phyloP scores from a whole-genome alignment of 176 grass and related monocot species.

The Phoenix roebelenii region DNA sequence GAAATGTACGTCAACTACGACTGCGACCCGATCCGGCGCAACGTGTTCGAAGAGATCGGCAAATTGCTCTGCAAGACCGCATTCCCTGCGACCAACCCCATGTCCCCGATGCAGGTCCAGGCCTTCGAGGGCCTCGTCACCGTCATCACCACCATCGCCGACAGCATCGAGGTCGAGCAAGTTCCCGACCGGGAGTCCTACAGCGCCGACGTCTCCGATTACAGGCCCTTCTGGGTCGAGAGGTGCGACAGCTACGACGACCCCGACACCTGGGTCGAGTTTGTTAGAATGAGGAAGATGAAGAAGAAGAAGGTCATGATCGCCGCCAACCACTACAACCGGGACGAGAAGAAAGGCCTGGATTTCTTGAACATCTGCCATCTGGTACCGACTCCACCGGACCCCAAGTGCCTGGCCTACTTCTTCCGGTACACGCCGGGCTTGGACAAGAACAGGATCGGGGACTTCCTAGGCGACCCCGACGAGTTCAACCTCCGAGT shows the following conservation, averaged over 20 bases:
- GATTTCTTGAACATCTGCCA: constrained; percentile 63
- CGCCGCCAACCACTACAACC: constrained; percentile 89
- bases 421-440: constrained; percentile 77
- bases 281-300: constrained; percentile 63
- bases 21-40: constrained; percentile 68
- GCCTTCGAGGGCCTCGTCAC: constrained; percentile 81
- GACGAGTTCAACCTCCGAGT: constrained; percentile 56
- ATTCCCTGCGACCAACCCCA: constrained; percentile 41
- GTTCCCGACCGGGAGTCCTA: constrained; percentile 33
- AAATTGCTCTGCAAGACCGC: constrained; percentile 79
- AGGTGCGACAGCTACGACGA: constrained; percentile 29
- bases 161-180: constrained; percentile 57
- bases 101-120: constrained; percentile 58
- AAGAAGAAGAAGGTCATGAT: constrained; percentile 74
- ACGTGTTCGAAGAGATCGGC: constrained; percentile 68
- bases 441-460: constrained; percentile 73
- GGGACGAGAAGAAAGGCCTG: constrained; percentile 85
- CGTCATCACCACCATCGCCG: constrained; percentile 81
- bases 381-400: constrained; percentile 57
- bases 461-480: constrained; percentile 79
- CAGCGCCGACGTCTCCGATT: constrained; percentile 50
- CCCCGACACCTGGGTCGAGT: constrained; percentile 66
- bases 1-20: constrained; percentile 98
- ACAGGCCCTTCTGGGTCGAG: constrained; percentile 44
- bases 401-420: constrained; percentile 59